Conservation (phyloP, 176 grass and related monocot genomes). For the Aegilops speltoides region DNA sequence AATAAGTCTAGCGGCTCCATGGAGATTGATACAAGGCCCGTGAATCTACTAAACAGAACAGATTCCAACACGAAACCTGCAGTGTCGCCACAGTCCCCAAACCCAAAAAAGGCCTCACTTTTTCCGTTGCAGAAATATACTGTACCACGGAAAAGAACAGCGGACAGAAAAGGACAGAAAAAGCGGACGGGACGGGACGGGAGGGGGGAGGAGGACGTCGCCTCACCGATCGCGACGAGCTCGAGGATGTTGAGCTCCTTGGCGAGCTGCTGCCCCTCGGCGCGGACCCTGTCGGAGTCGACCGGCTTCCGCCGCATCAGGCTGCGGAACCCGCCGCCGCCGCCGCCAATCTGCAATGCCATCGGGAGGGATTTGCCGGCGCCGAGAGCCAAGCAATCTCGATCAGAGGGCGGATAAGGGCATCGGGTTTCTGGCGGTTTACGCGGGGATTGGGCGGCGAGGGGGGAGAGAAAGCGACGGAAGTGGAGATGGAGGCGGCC, state of each 20-base stretch:
- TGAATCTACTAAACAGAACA: not conserved
- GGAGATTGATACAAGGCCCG: not conserved
- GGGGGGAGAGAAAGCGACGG: slow-evolving; percentile 19
- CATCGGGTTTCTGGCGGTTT: not conserved
- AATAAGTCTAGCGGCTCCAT: not conserved
- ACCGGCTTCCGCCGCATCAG: slow-evolving; percentile 93
- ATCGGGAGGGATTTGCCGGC: slow-evolving; percentile 7
- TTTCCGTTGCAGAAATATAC: not conserved
- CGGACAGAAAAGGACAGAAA: not conserved
- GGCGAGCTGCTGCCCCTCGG: slow-evolving; percentile 67
- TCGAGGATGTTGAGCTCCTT: slow-evolving; percentile 74
- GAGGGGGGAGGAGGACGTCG: not conserved
- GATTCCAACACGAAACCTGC: not conserved
- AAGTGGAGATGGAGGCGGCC: not conserved
- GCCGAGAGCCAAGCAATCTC: not conserved
- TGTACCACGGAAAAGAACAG: not conserved
- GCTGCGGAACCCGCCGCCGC: slow-evolving; percentile 34
- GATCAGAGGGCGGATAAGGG: slow-evolving; percentile 25
- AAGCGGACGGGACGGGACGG: not conserved
- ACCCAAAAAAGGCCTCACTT: not conserved
- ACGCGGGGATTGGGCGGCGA: slow-evolving; percentile 14
- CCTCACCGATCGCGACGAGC: slow-evolving; percentile 73
- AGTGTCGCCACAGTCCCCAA: not conserved
- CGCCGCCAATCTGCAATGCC: slow-evolving; percentile 40
- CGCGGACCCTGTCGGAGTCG: slow-evolving; percentile 67